These are phyloP conservation scores for Coemansia sp. DNA, from an alignment of 192 early-diverging fungal species.

Conservation along the genomic window DNA sequence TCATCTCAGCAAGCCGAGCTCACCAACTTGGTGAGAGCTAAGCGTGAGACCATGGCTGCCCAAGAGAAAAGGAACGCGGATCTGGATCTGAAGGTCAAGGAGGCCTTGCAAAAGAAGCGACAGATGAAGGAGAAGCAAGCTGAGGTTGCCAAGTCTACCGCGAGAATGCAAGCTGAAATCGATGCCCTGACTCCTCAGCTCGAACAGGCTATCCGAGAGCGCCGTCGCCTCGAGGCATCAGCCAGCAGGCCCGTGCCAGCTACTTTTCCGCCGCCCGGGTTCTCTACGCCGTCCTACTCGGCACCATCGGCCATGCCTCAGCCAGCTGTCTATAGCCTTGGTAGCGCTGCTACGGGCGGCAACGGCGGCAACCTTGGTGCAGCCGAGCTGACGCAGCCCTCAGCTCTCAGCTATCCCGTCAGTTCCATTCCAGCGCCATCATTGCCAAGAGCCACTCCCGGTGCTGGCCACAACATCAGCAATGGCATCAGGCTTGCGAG, in stretches of 20 bases:
- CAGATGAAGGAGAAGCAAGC: constrained; percentile 17
- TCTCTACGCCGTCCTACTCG: neutral
- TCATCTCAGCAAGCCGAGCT: constrained; percentile 17
- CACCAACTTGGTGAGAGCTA: constrained; percentile 9
- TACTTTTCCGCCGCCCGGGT: neutral
- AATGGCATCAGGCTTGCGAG: neutral
- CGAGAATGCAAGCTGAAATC: constrained; percentile 22
- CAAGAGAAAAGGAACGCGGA: constrained; percentile 33
- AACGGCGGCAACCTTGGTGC: neutral
- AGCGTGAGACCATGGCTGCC: constrained; percentile 12
- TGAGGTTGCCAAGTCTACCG: constrained; percentile 4
- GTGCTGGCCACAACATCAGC: neutral
- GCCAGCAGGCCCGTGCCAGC: neutral
- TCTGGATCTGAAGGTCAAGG: constrained; percentile 21
- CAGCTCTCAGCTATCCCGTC: neutral
- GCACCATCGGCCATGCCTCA: neutral
- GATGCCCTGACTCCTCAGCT: constrained; percentile 20
- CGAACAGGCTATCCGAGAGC: constrained; percentile 5
- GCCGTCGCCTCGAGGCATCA: constrained; percentile 7
- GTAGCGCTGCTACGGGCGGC: neutral
- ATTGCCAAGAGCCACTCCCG: neutral
- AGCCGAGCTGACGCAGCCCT: neutral
- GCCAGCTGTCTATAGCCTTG: neutral
- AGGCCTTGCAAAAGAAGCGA: constrained; percentile 6
- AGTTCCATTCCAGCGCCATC: neutral